Percentiles rank a stretch among this genome's conserved stretches.
Evolutionary conservation across 345 rosid species (phyloP).

Genomic region (Boechera retrofracta): DNA sequence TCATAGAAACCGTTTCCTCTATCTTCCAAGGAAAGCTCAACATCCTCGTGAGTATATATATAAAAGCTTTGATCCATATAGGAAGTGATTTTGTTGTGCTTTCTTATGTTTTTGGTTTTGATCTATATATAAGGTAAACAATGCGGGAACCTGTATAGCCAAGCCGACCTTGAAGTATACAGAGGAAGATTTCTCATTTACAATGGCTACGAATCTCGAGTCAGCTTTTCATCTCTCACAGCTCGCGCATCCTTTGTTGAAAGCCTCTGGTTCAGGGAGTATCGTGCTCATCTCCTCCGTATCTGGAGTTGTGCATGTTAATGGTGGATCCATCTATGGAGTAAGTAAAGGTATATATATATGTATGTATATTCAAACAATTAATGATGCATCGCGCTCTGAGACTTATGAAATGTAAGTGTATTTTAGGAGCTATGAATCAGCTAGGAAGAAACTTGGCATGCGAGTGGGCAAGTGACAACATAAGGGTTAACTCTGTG

Average conservation of each 20-base stretch:
- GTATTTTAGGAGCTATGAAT: slow-evolving; percentile 33
- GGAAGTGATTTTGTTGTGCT: background rate
- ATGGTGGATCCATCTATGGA: slow-evolving; percentile 9
- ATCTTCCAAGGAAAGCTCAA: slow-evolving; percentile 39
- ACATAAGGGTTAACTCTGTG: slow-evolving; percentile 35
- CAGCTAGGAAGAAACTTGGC: slow-evolving; percentile 41
- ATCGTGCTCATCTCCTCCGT: slow-evolving; percentile 15
- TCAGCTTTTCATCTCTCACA: slow-evolving; percentile 27
- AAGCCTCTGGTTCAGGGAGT: slow-evolving; percentile 29
- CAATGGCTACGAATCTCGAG: slow-evolving; percentile 22
- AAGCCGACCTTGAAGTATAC: slow-evolving; percentile 6
- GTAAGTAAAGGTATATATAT: slow-evolving; percentile 24
- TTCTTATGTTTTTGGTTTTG: background rate
- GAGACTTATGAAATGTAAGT: background rate
- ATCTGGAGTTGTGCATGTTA: background rate
- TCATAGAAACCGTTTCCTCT: slow-evolving; percentile 45
- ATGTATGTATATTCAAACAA: background rate
- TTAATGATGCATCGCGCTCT: background rate
- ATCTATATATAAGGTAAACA: background rate
- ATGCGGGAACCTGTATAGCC: background rate
- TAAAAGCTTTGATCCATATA: background rate
- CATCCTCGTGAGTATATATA: slow-evolving; percentile 29
- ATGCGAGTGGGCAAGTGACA: slow-evolving; percentile 42
- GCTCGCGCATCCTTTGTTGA: slow-evolving; percentile 33
- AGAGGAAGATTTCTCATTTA: slow-evolving; percentile 3